Evolutionary conservation across 1,284 basidiomycete genomes (phyloP).

Genomic region (Golubevia sp.): DNA sequence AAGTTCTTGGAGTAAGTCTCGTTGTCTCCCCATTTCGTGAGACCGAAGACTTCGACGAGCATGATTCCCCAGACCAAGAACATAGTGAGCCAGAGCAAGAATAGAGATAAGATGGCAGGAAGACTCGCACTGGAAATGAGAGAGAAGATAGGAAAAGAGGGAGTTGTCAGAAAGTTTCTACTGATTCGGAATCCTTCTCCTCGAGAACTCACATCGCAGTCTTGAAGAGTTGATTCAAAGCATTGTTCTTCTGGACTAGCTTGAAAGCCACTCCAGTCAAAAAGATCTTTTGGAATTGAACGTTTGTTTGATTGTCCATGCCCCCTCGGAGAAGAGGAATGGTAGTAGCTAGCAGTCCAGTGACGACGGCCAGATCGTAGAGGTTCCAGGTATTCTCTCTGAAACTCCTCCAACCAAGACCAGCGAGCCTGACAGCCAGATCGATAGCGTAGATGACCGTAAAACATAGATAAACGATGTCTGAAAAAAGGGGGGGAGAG

Average conservation of each 20-base stretch:
- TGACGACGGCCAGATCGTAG: conserved; percentile 83
- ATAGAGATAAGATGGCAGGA: conserved; percentile 81
- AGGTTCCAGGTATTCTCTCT: conserved; percentile 81
- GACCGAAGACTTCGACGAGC: conserved; percentile 86
- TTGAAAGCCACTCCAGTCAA: conserved; percentile 92
- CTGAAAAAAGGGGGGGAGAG: conserved; percentile 63
- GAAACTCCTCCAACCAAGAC: conserved; percentile 84
- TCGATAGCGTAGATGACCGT: conserved; percentile 79
- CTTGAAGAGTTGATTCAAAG: conserved; percentile 94
- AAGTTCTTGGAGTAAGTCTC: conserved; percentile 81
- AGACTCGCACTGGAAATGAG: conserved; percentile 73
- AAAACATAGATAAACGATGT: conserved; percentile 77
- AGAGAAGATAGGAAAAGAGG: conserved; percentile 2
- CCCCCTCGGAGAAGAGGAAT: conserved; percentile 64
- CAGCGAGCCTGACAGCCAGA: conserved; percentile 76
- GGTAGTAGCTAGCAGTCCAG: conserved; percentile 83
- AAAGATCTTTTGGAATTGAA: conserved; percentile 90
- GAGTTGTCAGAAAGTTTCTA: neutral
- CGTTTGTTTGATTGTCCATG: conserved; percentile 36
- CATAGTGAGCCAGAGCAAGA: conserved; percentile 86
- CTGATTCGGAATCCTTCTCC: neutral
- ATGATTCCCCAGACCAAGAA: conserved; percentile 92
- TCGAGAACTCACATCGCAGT: conserved; percentile 77
- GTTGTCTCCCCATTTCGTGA: conserved; percentile 80
- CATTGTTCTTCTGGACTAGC: conserved; percentile 85